A percentile compares a stretch with the other conserved stretches of the same genome.
Conservation (phyloP, 2,329 filamentous ascomycete species). For the Fusarium chlamydosporum region DNA sequence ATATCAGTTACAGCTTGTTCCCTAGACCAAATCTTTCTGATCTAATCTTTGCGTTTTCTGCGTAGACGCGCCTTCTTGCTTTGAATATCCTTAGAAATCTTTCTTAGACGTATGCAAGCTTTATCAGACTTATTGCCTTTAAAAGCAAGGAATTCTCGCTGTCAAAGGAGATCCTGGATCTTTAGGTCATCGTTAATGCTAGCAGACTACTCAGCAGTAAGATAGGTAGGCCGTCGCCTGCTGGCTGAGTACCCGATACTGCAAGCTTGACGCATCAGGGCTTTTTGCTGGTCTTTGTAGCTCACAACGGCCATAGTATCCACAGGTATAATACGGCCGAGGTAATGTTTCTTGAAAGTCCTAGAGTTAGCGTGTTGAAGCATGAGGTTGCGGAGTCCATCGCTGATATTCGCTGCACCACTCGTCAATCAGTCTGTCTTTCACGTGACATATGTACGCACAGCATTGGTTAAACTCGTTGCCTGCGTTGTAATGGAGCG, state of each 20-base stretch:
- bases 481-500: too few species aligned
- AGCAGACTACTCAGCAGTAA: conserved; percentile 34
- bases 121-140: conserved; percentile 6
- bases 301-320: background rate
- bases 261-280: conserved; percentile 35
- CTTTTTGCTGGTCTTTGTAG: conserved; percentile 18
- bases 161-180: conserved; percentile 10
- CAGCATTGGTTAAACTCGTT: too few species aligned
- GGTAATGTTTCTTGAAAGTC: background rate
- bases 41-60: conserved; percentile 31
- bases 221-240: conserved; percentile 29
- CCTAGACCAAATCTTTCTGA: conserved; percentile 34
- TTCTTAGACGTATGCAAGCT: background rate
- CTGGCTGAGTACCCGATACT: conserved; percentile 40
- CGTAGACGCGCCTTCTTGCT: conserved; percentile 2
- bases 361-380: too few species aligned
- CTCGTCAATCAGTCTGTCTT: too few species aligned
- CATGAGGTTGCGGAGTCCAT: too few species aligned
- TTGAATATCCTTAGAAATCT: conserved; percentile 7
- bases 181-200: conserved; percentile 20
- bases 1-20: conserved; percentile 44
- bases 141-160: background rate
- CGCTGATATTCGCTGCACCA: too few species aligned
- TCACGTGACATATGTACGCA: too few species aligned
- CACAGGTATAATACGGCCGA: background rate